Evolutionary conservation across 2,329 filamentous ascomycete species (phyloP), one percentile per base, ranked within the genome.

Genomic region (Neonectria hederae): DNA sequence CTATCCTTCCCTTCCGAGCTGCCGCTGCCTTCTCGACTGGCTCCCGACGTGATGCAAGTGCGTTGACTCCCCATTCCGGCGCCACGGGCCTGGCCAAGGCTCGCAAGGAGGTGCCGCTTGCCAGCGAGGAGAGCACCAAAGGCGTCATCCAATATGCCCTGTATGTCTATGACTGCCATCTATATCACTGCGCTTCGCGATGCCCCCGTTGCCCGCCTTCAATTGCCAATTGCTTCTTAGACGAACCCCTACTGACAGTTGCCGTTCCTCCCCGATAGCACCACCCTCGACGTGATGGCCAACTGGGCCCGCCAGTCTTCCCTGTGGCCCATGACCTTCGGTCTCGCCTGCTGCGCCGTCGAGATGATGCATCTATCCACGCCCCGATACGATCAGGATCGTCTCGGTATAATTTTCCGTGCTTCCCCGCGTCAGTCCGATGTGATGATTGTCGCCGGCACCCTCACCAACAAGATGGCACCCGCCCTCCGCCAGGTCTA

Each of bases 381-480:
- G 65, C 93, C 93, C 14, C 90, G 93, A 38, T 96, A 97, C 87
- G 93, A 97, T 76, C 92, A 96, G 77, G 93, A 97, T 81, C 89
- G 93, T 38, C 84, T 95, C 64, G 93, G 93, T 69, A 96, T 97
- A 77, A 96, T 97, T 78, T 97, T 96, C 87, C 90, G 93, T 72
- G 93, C 92, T 63, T 95, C 92, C 14, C 93, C 93, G 1, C 90
- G 93, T 69, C 93, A 97, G 80, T 92, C 92, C 65, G 93, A 97
- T 79, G 91, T 97, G 70, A 96, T 97, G 93, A 96, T 97, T 74
- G 93, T 97, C 22, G 93, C 94, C 26, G 94, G 94, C 64, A 97
- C 94, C 30, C 87, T 97, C 66, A 97, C 93, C 72, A 97, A 97
- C 86, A 97, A 97, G 85, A 97, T 97, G 94, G 93, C 93, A 1